Evolutionary conservation across 495 filamentous ascomycete species (phyloP).

Genomic region (Staphylotrichum longicolle): DNA sequence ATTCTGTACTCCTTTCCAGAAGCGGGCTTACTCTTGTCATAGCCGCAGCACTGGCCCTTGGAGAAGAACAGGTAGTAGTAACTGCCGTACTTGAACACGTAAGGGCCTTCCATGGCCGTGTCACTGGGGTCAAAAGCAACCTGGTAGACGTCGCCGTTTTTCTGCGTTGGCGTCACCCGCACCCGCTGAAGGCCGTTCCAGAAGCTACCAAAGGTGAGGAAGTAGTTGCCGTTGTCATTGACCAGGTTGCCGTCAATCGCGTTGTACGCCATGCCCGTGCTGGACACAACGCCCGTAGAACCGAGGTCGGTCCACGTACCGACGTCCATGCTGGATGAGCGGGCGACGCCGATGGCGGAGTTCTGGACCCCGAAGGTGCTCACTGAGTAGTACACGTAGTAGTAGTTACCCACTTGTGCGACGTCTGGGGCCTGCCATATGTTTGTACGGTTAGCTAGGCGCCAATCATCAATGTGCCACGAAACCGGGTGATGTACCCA

Average conservation of each 20-base stretch:
- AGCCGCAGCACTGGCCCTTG: conserved; percentile 60
- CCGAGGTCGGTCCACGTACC: conserved; percentile 62
- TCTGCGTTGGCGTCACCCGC: conserved; percentile 43
- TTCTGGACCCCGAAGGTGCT: conserved; percentile 61
- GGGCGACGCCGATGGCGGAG: conserved; percentile 67
- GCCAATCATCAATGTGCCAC: neutral
- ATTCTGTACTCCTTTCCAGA: conserved; percentile 65
- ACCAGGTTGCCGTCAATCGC: conserved; percentile 69
- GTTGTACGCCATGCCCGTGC: conserved; percentile 55
- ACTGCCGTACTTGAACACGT: conserved; percentile 51
- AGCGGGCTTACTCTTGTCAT: conserved; percentile 48
- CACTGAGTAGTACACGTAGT: conserved; percentile 73
- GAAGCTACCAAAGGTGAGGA: conserved; percentile 67
- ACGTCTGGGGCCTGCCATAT: conserved; percentile 63
- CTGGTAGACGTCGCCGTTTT: conserved; percentile 41
- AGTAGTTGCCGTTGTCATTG: conserved; percentile 42
- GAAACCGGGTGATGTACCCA: conserved; percentile 46
- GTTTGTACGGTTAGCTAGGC: neutral
- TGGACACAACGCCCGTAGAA: conserved; percentile 49
- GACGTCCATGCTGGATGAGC: conserved; percentile 56
- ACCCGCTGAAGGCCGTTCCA: conserved; percentile 68
- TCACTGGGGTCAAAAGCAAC: conserved; percentile 56
- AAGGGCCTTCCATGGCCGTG: conserved; percentile 57
- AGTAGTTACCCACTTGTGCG: conserved; percentile 50
- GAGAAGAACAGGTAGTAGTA: conserved; percentile 71